phyloP scores from a whole-genome alignment of 2,329 filamentous ascomycete species.

The Tolypocladium album region DNA sequence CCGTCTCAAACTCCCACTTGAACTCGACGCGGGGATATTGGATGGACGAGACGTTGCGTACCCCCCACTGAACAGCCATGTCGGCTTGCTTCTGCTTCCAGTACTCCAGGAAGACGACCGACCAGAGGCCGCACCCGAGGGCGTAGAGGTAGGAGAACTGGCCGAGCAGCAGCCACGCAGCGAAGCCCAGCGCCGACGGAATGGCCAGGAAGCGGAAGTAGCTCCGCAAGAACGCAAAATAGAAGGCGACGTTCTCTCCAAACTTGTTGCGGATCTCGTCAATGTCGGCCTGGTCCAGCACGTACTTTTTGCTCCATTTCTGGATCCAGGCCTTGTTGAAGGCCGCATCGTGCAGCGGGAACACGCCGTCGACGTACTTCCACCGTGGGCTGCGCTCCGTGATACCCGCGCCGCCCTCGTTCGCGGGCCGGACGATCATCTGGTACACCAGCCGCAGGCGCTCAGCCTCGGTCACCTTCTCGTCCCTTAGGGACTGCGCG shows the following conservation, averaged over 20 bases:
- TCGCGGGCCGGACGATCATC: conserved; percentile 62
- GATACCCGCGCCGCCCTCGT: conserved; percentile 71
- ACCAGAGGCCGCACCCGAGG: conserved; percentile 72
- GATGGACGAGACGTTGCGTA: conserved; percentile 72
- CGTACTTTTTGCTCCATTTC: conserved; percentile 61
- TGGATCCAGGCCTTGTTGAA: conserved; percentile 71
- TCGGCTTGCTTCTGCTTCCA: conserved; percentile 93
- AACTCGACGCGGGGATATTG: conserved; percentile 72
- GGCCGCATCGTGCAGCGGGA: conserved; percentile 66
- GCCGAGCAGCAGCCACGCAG: conserved; percentile 72
- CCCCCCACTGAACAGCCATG: conserved; percentile 78
- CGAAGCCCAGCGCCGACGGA: conserved; percentile 66
- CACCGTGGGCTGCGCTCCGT: conserved; percentile 58
- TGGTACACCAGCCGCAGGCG: conserved; percentile 79
- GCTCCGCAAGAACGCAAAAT: conserved; percentile 87
- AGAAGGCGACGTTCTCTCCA: conserved; percentile 81
- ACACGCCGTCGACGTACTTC: conserved; percentile 63
- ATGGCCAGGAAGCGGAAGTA: conserved; percentile 84
- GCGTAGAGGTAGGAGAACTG: conserved; percentile 77
- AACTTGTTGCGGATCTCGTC: conserved; percentile 66
- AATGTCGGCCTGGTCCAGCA: conserved; percentile 55
- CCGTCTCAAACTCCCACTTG: conserved; percentile 62
- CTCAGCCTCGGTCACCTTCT: conserved; percentile 81
- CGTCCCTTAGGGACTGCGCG: conserved; percentile 52
- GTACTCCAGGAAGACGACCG: conserved; percentile 81